These are phyloP conservation scores for Suillus placidus DNA, from an alignment of 768 basidiomycete genomes.

Conservation along the genomic window DNA sequence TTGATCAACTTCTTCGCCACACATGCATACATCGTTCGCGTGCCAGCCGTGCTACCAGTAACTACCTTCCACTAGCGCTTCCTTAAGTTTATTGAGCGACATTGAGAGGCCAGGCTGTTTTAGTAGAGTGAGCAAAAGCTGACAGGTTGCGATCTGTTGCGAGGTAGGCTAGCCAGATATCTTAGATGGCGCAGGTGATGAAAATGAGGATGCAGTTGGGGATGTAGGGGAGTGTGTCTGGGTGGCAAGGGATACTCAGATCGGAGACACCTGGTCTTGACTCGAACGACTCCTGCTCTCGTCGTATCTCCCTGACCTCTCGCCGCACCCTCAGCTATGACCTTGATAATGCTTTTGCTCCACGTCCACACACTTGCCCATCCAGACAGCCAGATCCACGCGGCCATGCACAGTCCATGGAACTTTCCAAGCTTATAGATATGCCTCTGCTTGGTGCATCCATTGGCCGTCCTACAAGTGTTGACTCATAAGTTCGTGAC, in stretches of 20 bases:
- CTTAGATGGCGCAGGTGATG: conserved; percentile 42
- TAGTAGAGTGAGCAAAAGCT: conserved; percentile 63
- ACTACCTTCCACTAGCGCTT: conserved; percentile 46
- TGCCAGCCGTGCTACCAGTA: conserved; percentile 52
- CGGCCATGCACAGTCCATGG: conserved; percentile 73
- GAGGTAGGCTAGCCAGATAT: conserved; percentile 47
- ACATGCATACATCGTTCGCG: conserved; percentile 71
- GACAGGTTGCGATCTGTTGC: conserved; percentile 74
- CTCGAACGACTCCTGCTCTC: conserved; percentile 60
- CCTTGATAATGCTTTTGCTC: conserved; percentile 51
- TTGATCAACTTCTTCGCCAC: conserved; percentile 78
- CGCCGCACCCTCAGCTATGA: conserved; percentile 71
- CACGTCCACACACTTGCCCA: conserved; percentile 62
- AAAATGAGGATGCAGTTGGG: conserved; percentile 57
- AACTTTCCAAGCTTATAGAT: conserved; percentile 52
- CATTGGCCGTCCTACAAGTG: conserved; percentile 71
- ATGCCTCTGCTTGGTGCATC: conserved; percentile 50
- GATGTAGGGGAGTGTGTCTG: conserved; percentile 56
- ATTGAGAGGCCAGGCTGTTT: conserved; percentile 57
- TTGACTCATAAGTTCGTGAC: conserved; percentile 79
- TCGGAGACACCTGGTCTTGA: conserved; percentile 60
- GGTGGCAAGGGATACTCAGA: conserved; percentile 55
- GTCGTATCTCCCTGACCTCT: conserved; percentile 64
- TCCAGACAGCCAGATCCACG: conserved; percentile 72
- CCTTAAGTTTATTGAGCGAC: conserved; percentile 65